Evolutionary conservation across 208 protist species (phyloP).

Genomic region (Sergeia podlipaevii): DNA sequence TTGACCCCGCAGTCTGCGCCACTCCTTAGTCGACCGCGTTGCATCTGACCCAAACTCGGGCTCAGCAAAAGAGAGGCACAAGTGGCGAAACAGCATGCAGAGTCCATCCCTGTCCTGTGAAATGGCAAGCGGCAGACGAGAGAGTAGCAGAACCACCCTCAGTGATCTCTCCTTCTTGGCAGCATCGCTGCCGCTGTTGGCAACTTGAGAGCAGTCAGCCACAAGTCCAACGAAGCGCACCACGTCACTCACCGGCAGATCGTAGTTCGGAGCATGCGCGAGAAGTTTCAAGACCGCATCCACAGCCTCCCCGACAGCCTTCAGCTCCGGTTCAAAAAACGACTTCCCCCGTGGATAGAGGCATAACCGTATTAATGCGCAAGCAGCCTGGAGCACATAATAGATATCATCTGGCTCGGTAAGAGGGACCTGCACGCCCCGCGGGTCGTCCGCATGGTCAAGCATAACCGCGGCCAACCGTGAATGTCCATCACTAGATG

Average conservation of each 20-base stretch:
- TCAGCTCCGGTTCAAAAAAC: background rate
- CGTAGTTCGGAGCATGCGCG: conserved; percentile 53
- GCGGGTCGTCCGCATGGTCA: conserved; percentile 29
- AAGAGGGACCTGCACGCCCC: conserved; percentile 28
- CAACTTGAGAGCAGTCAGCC: background rate
- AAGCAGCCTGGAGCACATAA: conserved; percentile 16
- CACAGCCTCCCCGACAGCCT: conserved; percentile 9
- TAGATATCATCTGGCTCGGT: conserved; percentile 42
- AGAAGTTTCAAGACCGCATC: conserved; percentile 20
- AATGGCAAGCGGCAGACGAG: conserved; percentile 25
- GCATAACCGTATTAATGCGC: too few species aligned
- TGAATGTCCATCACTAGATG: too few species aligned
- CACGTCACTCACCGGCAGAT: conserved; percentile 22
- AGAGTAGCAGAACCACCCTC: conserved; percentile 40
- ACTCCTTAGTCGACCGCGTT: too few species aligned
- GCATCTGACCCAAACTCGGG: too few species aligned
- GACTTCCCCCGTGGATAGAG: too few species aligned
- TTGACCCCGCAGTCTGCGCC: conserved; percentile 57
- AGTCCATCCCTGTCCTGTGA: conserved; percentile 12
- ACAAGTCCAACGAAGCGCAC: conserved; percentile 21
- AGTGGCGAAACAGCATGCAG: conserved; percentile 4
- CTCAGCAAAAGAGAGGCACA: too few species aligned
- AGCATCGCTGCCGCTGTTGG: background rate
- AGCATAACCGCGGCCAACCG: conserved; percentile 21
- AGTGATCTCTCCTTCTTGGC: conserved; percentile 8